These are phyloP conservation scores for Penicillium diatomitis DNA, from an alignment of 495 filamentous ascomycete genomes.

Conservation along the genomic window DNA sequence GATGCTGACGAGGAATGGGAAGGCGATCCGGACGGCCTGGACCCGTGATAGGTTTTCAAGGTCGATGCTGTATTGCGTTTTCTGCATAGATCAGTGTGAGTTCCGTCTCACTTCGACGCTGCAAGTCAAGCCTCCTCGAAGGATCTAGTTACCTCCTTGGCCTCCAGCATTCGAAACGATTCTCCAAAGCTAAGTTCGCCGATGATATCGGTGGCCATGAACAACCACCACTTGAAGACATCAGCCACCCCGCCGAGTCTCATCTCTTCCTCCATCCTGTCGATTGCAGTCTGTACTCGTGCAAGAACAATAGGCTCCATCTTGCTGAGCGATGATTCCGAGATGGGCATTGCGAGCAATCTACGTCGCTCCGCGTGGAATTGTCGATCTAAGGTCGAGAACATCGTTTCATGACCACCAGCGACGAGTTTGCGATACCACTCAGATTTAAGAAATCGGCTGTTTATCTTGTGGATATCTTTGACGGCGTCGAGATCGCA, in stretches of 20 bases:
- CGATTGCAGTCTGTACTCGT: constrained; percentile 21
- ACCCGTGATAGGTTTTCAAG: constrained; percentile 20
- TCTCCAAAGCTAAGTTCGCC: constrained; percentile 49
- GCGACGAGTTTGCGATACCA: constrained; percentile 15
- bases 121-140: too few relatives aligned
- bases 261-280: constrained; percentile 26
- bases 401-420: constrained; percentile 15
- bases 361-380: constrained; percentile 23
- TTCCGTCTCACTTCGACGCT: too few relatives aligned
- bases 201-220: constrained; percentile 49
- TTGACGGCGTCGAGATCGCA: constrained; percentile 25
- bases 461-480: constrained; percentile 32
- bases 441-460: constrained; percentile 13
- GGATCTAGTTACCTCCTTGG: constrained; percentile 25
- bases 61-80: constrained; percentile 34
- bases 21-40: constrained; percentile 24
- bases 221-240: constrained; percentile 48
- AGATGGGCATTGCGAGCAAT: constrained; percentile 30
- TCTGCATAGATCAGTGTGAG: constrained; percentile 8
- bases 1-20: constrained; percentile 20
- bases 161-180: constrained; percentile 45
- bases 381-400: constrained; percentile 22
- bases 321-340: constrained; percentile 21
- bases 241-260: constrained; percentile 25
- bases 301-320: constrained; percentile 22